Percentiles rank a stretch among this genome's conserved stretches.
Conservation (phyloP, 2,329 filamentous ascomycete genomes). For the Ophioceras dolichostomum region DNA sequence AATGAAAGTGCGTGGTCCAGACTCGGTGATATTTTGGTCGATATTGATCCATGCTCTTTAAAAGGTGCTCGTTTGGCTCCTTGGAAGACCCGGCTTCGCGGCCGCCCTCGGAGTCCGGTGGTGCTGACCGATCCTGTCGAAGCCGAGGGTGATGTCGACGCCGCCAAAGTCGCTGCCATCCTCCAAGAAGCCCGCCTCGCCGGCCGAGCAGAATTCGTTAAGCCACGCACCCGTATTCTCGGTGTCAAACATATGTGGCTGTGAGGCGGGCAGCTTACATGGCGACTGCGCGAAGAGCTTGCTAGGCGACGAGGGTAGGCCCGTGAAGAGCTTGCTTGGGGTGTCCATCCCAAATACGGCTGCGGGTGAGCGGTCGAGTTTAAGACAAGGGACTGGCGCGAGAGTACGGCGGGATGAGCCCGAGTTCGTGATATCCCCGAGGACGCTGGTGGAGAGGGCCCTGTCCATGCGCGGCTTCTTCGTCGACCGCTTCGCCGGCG, state of each 20-base stretch:
- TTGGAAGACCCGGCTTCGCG: constrained; percentile 23
- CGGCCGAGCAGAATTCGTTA: constrained; percentile 36
- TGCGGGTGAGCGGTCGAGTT: constrained; percentile 26
- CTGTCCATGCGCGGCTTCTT: constrained; percentile 51
- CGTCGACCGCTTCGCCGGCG: constrained; percentile 49
- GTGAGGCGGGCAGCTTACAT: constrained; percentile 18
- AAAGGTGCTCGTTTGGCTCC: constrained; percentile 24
- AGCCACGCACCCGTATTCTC: constrained; percentile 32
- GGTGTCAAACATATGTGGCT: constrained; percentile 21
- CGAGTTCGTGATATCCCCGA: constrained; percentile 47
- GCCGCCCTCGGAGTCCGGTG: background rate
- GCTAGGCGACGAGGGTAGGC: constrained; percentile 42
- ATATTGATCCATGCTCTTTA: no score
- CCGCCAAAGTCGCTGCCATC: constrained; percentile 45
- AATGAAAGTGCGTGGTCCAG: no score
- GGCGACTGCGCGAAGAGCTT: constrained; percentile 34
- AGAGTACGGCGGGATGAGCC: constrained; percentile 37
- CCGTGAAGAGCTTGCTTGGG: constrained; percentile 41
- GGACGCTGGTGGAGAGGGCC: constrained; percentile 47
- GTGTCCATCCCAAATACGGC: constrained; percentile 33
- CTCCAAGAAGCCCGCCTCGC: constrained; percentile 43
- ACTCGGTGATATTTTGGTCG: no score
- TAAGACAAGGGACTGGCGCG: constrained; percentile 37
- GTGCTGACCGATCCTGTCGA: constrained; percentile 54
- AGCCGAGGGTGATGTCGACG: constrained; percentile 63